phyloP scores from a whole-genome alignment of 2,329 filamentous ascomycete species.

The Trichoderma aggressivum region DNA sequence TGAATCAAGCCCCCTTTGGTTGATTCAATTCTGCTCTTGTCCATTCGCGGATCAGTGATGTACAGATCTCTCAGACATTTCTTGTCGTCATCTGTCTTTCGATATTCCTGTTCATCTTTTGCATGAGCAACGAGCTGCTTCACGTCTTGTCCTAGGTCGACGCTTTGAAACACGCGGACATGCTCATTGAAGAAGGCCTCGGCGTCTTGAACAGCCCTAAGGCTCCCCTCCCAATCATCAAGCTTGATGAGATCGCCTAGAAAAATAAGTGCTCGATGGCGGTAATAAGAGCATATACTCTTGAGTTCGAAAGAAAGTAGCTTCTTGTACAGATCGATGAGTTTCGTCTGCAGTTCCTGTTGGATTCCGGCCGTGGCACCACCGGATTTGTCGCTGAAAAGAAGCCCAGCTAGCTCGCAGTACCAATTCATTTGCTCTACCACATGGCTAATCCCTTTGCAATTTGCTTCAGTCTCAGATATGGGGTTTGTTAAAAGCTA shows the following conservation, averaged over 20 bases:
- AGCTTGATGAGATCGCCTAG: slow-evolving; percentile 30
- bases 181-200: slow-evolving; percentile 24
- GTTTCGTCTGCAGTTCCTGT: background rate
- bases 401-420: background rate
- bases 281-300: slow-evolving; percentile 37
- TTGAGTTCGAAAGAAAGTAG: slow-evolving; percentile 40
- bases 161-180: slow-evolving; percentile 14
- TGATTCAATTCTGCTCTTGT: slow-evolving; percentile 34
- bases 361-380: background rate
- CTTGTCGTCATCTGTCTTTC: slow-evolving; percentile 21
- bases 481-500: background rate
- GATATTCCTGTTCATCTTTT: background rate
- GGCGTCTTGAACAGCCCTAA: slow-evolving; percentile 28
- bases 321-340: slow-evolving; percentile 37
- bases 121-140: slow-evolving; percentile 3
- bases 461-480: slow-evolving; percentile 10
- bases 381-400: slow-evolving; percentile 14
- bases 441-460: background rate
- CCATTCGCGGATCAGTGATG: slow-evolving; percentile 28
- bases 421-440: background rate
- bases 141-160: slow-evolving; percentile 11
- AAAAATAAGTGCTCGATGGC: slow-evolving; percentile 27
- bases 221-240: slow-evolving; percentile 34
- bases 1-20: slow-evolving; percentile 34
- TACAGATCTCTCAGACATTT: slow-evolving; percentile 21